These are phyloP conservation scores for Hansenula sp. DNA, from an alignment of 1,139 yeast species.

Conservation along the genomic window DNA sequence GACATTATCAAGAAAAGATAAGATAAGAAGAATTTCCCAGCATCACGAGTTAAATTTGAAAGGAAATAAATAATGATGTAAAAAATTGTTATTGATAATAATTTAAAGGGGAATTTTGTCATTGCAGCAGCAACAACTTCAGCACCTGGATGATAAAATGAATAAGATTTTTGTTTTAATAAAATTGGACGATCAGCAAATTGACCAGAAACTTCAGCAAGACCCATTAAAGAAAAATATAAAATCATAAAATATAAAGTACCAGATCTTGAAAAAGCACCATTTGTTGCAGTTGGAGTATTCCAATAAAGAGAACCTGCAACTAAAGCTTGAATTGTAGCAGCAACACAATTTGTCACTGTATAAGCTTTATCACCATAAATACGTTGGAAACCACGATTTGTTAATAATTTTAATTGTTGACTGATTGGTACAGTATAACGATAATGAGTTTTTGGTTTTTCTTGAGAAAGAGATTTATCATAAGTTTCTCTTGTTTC, in stretches of 20 bases:
- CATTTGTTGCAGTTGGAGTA: conserved; percentile 29
- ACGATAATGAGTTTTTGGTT: conserved; percentile 36
- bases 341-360: conserved; percentile 40
- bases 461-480: conserved; percentile 36
- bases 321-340: conserved; percentile 46
- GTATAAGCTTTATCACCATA: conserved; percentile 48
- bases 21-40: conserved; percentile 52
- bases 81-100: conserved; percentile 40
- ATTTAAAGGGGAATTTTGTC: conserved; percentile 44
- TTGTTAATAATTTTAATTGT: conserved; percentile 43
- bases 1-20: conserved; percentile 39
- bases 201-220: conserved; percentile 48
- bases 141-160: conserved; percentile 57
- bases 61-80: conserved; percentile 47
- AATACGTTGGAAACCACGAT: conserved; percentile 47
- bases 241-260: conserved; percentile 47
- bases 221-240: conserved; percentile 49
- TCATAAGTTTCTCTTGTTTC: conserved; percentile 34
- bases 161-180: conserved; percentile 51
- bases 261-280: conserved; percentile 60
- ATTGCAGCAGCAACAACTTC: conserved; percentile 46
- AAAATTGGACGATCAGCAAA: conserved; percentile 49
- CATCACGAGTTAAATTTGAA: conserved; percentile 42
- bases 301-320: conserved; percentile 43
- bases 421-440: conserved; percentile 41